Evolutionary conservation across 192 early-diverging fungal genomes (phyloP).

Genomic region (Dimargaris cristalligena): DNA sequence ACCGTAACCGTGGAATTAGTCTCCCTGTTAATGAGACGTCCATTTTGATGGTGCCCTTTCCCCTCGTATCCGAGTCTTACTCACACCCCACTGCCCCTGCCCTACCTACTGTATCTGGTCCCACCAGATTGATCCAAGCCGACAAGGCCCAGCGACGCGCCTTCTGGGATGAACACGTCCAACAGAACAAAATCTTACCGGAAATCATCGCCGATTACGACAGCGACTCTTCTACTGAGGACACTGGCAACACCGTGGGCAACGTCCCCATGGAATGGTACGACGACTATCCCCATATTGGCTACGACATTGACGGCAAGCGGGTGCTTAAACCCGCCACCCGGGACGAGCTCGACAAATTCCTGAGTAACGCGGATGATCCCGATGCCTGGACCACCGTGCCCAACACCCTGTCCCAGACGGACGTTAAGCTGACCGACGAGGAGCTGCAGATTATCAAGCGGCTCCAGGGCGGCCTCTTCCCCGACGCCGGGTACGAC

Average conservation of each 20-base stretch:
- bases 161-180: conserved; percentile 18
- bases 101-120: conserved; percentile 19
- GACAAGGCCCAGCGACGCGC: neutral
- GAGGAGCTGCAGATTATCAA: conserved; percentile 89
- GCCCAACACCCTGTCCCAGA: conserved; percentile 60
- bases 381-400: conserved; percentile 81
- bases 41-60: too few relatives aligned
- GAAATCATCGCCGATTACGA: conserved; percentile 91
- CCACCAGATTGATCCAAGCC: conserved; percentile 24
- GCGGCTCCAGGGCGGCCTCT: conserved; percentile 59
- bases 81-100: too few relatives aligned
- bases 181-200: conserved; percentile 40
- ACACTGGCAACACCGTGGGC: conserved; percentile 80
- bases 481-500: conserved; percentile 72
- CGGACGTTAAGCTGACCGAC: conserved; percentile 68
- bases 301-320: conserved; percentile 89
- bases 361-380: conserved; percentile 82
- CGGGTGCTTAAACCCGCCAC: conserved; percentile 74
- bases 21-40: too few relatives aligned
- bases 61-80: too few relatives aligned
- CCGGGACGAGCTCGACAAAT: conserved; percentile 86
- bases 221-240: conserved; percentile 82
- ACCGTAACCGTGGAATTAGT: too few relatives aligned
- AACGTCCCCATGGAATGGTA: conserved; percentile 98
- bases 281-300: conserved; percentile 89